Evolutionary conservation across 164 flowering plant species (phyloP).

Genomic region (Vitis vinifera): DNA sequence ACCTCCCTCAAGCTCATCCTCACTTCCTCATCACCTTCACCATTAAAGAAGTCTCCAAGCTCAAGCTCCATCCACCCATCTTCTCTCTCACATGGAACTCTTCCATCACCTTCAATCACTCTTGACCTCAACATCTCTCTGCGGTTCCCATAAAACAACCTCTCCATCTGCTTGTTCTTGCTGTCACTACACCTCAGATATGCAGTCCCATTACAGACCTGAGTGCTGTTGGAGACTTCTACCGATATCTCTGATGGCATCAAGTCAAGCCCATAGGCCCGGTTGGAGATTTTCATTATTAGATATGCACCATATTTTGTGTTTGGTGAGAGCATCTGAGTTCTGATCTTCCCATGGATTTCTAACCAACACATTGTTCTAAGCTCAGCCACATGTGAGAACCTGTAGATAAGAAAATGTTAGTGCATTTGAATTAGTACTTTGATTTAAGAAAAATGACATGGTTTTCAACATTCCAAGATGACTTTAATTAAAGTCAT

Average conservation of each 20-base stretch:
- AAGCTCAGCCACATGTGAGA: slow-evolving; percentile 34
- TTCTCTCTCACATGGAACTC: slow-evolving; percentile 16
- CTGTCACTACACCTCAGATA: not conserved
- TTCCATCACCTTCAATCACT: not conserved
- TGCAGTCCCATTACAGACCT: slow-evolving; percentile 1
- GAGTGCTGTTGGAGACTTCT: slow-evolving; percentile 2
- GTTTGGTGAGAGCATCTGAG: slow-evolving; percentile 25
- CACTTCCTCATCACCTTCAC: slow-evolving; percentile 22
- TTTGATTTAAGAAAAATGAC: too few relatives aligned
- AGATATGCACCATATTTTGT: slow-evolving; percentile 44
- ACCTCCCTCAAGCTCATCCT: slow-evolving; percentile 31
- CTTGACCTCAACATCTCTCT: slow-evolving; percentile 8
- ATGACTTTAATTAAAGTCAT: too few relatives aligned
- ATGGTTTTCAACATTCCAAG: too few relatives aligned
- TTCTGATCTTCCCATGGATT: slow-evolving; percentile 33
- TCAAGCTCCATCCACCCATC: slow-evolving; percentile 62
- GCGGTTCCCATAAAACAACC: slow-evolving; percentile 19
- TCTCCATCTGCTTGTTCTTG: slow-evolving; percentile 15
- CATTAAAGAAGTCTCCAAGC: slow-evolving; percentile 40
- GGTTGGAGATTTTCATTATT: slow-evolving; percentile 17
- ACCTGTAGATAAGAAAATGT: slow-evolving; percentile 18
- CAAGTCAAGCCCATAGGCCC: slow-evolving; percentile 33
- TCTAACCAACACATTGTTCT: slow-evolving; percentile 30
- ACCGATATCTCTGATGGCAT: slow-evolving; percentile 24
- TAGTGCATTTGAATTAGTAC: too few relatives aligned